Evolutionary conservation across 2,329 filamentous ascomycete species (phyloP).

Genomic region (Niveomyces coronatus): DNA sequence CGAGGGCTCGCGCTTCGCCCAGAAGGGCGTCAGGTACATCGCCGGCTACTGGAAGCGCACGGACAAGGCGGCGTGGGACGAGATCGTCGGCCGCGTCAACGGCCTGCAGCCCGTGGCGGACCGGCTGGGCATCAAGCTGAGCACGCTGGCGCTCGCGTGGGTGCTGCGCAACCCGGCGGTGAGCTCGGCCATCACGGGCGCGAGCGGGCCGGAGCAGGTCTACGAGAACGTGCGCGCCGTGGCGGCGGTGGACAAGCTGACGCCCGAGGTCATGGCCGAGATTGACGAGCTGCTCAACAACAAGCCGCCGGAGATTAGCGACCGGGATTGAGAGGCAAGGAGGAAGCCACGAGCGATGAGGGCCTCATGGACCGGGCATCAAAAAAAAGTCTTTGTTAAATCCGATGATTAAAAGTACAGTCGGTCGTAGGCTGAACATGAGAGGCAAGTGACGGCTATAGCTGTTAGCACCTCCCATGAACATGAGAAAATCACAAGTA

Average conservation of each 20-base stretch:
- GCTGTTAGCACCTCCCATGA: too few species aligned
- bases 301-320: conserved; percentile 37
- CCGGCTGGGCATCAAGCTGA: conserved; percentile 47
- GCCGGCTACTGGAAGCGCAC: conserved; percentile 41
- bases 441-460: too few species aligned
- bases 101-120: conserved; percentile 53
- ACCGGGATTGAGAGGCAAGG: conserved; percentile 20
- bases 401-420: too few species aligned
- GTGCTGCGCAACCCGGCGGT: conserved; percentile 52
- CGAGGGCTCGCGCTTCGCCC: conserved; percentile 45
- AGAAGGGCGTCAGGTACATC: conserved; percentile 46
- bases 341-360: neutral
- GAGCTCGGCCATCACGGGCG: conserved; percentile 51
- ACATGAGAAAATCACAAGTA: too few species aligned
- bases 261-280: conserved; percentile 46
- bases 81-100: conserved; percentile 48
- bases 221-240: conserved; percentile 49
- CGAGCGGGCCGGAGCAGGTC: conserved; percentile 47
- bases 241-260: conserved; percentile 43
- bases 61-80: conserved; percentile 42
- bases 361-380: too few species aligned
- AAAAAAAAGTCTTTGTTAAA: too few species aligned
- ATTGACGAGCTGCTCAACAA: conserved; percentile 50
- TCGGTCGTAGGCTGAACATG: too few species aligned
- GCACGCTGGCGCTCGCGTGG: conserved; percentile 50